These are phyloP conservation scores for Candida koratica DNA, from an alignment of 805 yeast species.

Conservation along the genomic window DNA sequence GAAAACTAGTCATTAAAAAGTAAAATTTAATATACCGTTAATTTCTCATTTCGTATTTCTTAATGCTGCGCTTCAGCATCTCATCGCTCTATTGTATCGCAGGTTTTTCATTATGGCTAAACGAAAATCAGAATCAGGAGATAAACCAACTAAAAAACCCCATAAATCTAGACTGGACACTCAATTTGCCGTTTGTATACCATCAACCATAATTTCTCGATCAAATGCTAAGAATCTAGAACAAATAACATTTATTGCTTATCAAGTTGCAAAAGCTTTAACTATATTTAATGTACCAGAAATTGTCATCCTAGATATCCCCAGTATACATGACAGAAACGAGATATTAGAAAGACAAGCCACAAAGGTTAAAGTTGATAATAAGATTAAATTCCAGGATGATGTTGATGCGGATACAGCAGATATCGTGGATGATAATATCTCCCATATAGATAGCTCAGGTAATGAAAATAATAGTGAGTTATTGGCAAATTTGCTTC, in stretches of 20 bases:
- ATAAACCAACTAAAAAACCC: slow-evolving; percentile 29
- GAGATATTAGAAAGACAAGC: slow-evolving; percentile 20
- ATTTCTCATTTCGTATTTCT: slow-evolving; percentile 3
- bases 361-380: slow-evolving; percentile 18
- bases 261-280: slow-evolving; percentile 76
- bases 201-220: slow-evolving; percentile 56
- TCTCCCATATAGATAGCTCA: neutral
- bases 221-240: slow-evolving; percentile 60
- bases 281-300: slow-evolving; percentile 69
- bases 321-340: slow-evolving; percentile 19
- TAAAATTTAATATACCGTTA: slow-evolving; percentile 10
- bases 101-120: slow-evolving; percentile 18
- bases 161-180: slow-evolving; percentile 20
- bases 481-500: slow-evolving; percentile 65
- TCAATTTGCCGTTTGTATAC: slow-evolving; percentile 64
- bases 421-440: neutral
- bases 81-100: neutral
- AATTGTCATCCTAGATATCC: slow-evolving; percentile 62
- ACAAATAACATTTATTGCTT: slow-evolving; percentile 68
- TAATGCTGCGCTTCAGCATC: neutral
- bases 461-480: slow-evolving; percentile 32
- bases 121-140: slow-evolving; percentile 22
- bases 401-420: slow-evolving; percentile 10
- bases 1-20: slow-evolving; percentile 11
- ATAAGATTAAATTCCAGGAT: slow-evolving; percentile 30